These are phyloP conservation scores for Saccharomyces kudriavzevii DNA, from an alignment of 805 yeast genomes.

Conservation along the genomic window DNA sequence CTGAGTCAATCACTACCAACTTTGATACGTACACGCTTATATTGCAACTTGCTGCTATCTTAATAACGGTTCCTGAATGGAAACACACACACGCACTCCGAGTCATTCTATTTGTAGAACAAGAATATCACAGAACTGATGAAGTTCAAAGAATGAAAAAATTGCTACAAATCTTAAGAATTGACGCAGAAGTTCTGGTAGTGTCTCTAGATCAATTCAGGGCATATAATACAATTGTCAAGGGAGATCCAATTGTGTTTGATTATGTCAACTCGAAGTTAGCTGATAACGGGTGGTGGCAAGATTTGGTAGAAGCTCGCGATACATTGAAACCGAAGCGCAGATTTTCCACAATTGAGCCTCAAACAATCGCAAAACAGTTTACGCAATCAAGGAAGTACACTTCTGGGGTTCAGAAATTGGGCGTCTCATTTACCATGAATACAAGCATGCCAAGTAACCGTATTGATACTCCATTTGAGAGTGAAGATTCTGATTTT, in stretches of 20 bases:
- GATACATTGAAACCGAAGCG: conserved; percentile 22
- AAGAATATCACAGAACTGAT: conserved; percentile 55
- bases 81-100: conserved; percentile 63
- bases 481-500: conserved; percentile 25
- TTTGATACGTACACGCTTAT: conserved; percentile 94
- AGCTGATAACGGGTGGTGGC: conserved; percentile 81
- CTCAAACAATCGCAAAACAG: conserved; percentile 15
- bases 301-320: conserved; percentile 54
- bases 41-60: conserved; percentile 85
- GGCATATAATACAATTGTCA: conserved; percentile 67
- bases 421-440: conserved; percentile 76
- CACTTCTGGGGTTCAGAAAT: conserved; percentile 59
- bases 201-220: conserved; percentile 52
- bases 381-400: conserved; percentile 26
- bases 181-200: conserved; percentile 73
- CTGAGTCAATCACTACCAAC: conserved; percentile 66
- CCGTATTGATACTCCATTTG: conserved; percentile 19
- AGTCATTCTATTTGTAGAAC: conserved; percentile 86
- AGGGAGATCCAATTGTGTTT: conserved; percentile 45
- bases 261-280: conserved; percentile 45
- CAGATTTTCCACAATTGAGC: conserved; percentile 28
- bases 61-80: conserved; percentile 93
- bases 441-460: conserved; percentile 47
- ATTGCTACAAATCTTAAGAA: conserved; percentile 68
- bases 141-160: conserved; percentile 57